Conservation (phyloP, 208 protist species). For the Leishmania aethiopica region DNA sequence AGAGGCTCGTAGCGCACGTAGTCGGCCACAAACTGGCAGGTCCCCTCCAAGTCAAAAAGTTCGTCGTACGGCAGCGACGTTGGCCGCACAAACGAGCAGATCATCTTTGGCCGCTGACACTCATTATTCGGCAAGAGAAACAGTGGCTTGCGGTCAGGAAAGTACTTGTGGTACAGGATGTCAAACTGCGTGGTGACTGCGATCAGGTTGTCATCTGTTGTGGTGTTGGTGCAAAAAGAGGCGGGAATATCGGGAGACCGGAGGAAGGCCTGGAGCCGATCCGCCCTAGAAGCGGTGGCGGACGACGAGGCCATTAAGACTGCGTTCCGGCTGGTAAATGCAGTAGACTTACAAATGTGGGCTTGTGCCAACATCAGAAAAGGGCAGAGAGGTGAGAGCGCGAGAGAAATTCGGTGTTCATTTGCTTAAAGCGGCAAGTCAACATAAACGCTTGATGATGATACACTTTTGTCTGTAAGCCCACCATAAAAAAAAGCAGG, state of each 20-base stretch:
- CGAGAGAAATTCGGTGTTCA: neutral
- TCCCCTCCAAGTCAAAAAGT: slow-evolving; percentile 73
- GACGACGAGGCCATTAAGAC: slow-evolving; percentile 10
- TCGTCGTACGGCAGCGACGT: slow-evolving; percentile 76
- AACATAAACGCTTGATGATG: neutral
- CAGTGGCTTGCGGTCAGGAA: slow-evolving; percentile 70
- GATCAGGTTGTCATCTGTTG: slow-evolving; percentile 65
- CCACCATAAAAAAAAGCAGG: neutral
- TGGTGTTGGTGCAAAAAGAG: slow-evolving; percentile 71
- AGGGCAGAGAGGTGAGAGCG: neutral
- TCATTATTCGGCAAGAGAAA: slow-evolving; percentile 82
- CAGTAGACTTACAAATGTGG: neutral
- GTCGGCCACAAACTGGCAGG: slow-evolving; percentile 74
- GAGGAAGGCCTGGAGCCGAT: slow-evolving; percentile 53
- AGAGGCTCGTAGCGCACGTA: slow-evolving; percentile 89
- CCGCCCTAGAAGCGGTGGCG: slow-evolving; percentile 21
- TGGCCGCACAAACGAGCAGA: slow-evolving; percentile 92
- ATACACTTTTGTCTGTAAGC: neutral
- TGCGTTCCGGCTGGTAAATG: slow-evolving; percentile 8
- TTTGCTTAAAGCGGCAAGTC: neutral
- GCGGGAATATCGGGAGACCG: slow-evolving; percentile 51
- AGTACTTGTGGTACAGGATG: slow-evolving; percentile 74
- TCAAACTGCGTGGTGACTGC: slow-evolving; percentile 66
- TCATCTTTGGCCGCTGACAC: slow-evolving; percentile 77
- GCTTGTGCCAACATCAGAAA: neutral